Evolutionary conservation across 2,329 filamentous ascomycete species (phyloP), one percentile per base, ranked within the genome.

Genomic region (Colletotrichum costaricense): DNA sequence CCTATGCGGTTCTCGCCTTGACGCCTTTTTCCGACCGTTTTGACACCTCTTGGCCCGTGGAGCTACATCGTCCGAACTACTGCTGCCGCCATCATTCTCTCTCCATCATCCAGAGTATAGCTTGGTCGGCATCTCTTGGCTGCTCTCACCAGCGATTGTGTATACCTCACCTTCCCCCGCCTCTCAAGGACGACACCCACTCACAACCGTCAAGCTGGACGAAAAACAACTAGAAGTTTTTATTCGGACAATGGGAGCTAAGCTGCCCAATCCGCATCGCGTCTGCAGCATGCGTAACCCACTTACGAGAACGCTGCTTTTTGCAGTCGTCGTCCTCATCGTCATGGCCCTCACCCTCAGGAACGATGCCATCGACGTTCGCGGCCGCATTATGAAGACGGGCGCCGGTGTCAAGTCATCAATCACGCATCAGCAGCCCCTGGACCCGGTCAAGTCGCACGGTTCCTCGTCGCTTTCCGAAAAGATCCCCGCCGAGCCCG

Each of bases 281-380:
- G 81, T 86, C 75, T 81, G 86, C 80, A 87, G 79, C 75, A 87
- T 88, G 85, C 83, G 87, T 74, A 87, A 86, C 76, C 84, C 86
- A 4, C 83, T 88, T 68, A 81, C 82, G 55, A 82, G 85, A 80
- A 86, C 83, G 63, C 78, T 88, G 14, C 71, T 87, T 38, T 81
- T 86, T 75, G 84, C 85, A 62, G 76, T 85, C 26, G 81, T 81
- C 70, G 79, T 88, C 65, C 78, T 88, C 11, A 73, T 87, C 69
- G 78, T 88, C 57, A 79, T 87, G 60, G 79, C 80, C 59, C 74
- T 85, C 35, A 81, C 85, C 7, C 81, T 86, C 71, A 84, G 81
- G 24, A 83, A 84, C 46, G 84, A 86, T 57, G 77, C 81, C 9
- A 81, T 85, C 69, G 82, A 74, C 54, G 81, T 86, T 14, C 81